Conservation (phyloP, 192 early-diverging fungal species). For the Backusella sp. region DNA sequence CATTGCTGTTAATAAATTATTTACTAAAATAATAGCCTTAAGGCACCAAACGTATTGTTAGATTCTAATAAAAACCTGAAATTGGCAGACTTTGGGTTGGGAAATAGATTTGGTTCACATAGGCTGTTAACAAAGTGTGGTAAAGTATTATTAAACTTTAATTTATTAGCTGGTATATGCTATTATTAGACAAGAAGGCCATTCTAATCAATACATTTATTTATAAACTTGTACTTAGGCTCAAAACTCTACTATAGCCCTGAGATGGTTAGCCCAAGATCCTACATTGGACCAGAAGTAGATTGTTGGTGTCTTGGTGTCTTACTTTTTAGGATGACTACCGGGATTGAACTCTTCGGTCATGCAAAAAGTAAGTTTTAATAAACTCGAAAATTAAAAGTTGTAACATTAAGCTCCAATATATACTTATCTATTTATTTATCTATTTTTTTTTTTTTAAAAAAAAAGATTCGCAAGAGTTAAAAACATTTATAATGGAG, state of each 20-base stretch:
- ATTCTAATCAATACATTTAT: not conserved
- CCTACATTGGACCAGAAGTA: conserved; percentile 89
- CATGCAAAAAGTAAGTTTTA: conserved; percentile 33
- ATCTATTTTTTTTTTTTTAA: not conserved
- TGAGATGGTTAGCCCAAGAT: conserved; percentile 87
- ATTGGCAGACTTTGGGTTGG: conserved; percentile 91
- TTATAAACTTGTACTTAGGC: conserved; percentile 27
- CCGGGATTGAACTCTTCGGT: conserved; percentile 46
- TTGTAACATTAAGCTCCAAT: not conserved
- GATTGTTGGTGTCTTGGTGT: conserved; percentile 97
- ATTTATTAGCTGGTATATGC: not conserved
- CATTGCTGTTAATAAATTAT: not conserved
- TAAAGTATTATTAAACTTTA: conserved; percentile 7
- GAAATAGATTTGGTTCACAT: conserved; percentile 72
- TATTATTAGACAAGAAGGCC: not conserved
- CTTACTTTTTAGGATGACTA: conserved; percentile 77
- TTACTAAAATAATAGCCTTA: not conserved
- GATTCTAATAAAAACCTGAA: conserved; percentile 68
- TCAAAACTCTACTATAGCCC: conserved; percentile 83
- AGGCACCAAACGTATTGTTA: conserved; percentile 77
- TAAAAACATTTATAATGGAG: conserved; percentile 44
- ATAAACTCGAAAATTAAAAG: not conserved
- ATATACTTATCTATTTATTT: not conserved
- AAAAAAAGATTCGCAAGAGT: conserved; percentile 37
- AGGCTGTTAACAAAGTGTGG: conserved; percentile 87